Base-by-base conservation (phyloP, 108 stramenopile genomes). In the Pelagomonas calceolata region DNA sequence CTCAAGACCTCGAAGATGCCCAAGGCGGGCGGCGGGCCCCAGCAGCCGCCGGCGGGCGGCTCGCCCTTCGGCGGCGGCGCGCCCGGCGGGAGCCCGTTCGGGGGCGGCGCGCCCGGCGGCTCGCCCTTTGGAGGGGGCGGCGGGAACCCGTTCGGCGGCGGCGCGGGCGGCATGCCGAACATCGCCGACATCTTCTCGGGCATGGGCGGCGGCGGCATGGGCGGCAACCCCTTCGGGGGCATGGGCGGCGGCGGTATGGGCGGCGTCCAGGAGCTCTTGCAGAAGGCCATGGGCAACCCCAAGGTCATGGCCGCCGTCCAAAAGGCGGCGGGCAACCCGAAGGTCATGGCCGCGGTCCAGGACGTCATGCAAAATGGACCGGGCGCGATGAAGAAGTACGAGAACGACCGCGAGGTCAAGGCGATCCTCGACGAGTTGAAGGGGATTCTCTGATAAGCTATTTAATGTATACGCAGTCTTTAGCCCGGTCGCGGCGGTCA, bases 341-440 rank as follows among this genome's bases (percentile, higher is more conserved):
- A 75, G 75, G 77, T 75, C 64, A 78, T 75, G 77, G 74, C 74
- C 4, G 77, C 77, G 26, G 33, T 78, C 34, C 69, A 65, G 30
- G 77, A 78, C 64, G 69, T 75, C 32, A 65, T 70, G 33, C 17
- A 63, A 9, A 78, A 78, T 64, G 72, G 72, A 18, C 65, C 75
- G 64, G 43, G 60, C 18, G 74, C 74, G 4, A 70, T 78, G 30
- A 31, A 10, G 30, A 78, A 78, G 39, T 78, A 78, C 64, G 34
- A 16, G 4, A 33, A 71, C 63, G 77, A 78, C 64, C 74, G 70
- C 29, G 77, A 78, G 31, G 66, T 78, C 18, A 35, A 70, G 0
- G 63, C 60, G 4, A 65, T 78, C 36, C 71, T 78, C 37, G 36
- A 75, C 32, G 74, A 78, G 70, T 70, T 78, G 63, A 64, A 71